Conservation (phyloP, 257 asterid species). For the Craterostigma plantagineum region DNA sequence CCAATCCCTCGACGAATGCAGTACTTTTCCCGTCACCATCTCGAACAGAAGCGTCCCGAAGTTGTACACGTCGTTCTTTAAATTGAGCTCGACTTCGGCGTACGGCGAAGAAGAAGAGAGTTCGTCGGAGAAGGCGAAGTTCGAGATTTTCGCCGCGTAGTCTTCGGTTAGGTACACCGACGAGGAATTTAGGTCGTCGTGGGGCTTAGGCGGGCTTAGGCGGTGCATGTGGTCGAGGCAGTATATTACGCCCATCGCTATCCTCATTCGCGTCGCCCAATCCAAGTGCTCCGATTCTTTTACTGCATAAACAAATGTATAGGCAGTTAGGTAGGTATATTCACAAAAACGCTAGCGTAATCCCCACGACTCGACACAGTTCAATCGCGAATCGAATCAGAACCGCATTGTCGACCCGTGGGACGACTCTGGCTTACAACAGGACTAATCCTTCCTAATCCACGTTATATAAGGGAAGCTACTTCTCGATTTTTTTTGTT, state of each 20-base stretch:
- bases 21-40: slow-evolving; percentile 63
- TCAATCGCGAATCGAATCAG: not conserved
- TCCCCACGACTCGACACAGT: not conserved
- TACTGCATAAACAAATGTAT: slow-evolving; percentile 25
- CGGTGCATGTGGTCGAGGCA: slow-evolving; percentile 72
- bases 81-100: slow-evolving; percentile 20
- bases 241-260: slow-evolving; percentile 70
- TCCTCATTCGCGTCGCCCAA: slow-evolving; percentile 60
- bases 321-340: not conserved
- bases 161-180: slow-evolving; percentile 60
- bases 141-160: slow-evolving; percentile 71
- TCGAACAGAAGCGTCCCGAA: slow-evolving; percentile 59
- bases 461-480: too few species aligned
- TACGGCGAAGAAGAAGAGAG: slow-evolving; percentile 6
- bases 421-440: not conserved
- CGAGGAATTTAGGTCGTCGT: slow-evolving; percentile 53
- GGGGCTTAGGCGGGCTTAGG: slow-evolving; percentile 35
- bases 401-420: not conserved
- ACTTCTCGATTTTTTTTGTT: too few species aligned
- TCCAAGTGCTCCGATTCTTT: slow-evolving; percentile 90
- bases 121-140: slow-evolving; percentile 35
- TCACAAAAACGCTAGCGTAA: not conserved
- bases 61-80: slow-evolving; percentile 47
- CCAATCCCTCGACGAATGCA: slow-evolving; percentile 56
- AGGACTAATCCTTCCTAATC: too few species aligned